phyloP scores from a whole-genome alignment of 352 stramenopile genomes.

The Pythium folliculosum region DNA sequence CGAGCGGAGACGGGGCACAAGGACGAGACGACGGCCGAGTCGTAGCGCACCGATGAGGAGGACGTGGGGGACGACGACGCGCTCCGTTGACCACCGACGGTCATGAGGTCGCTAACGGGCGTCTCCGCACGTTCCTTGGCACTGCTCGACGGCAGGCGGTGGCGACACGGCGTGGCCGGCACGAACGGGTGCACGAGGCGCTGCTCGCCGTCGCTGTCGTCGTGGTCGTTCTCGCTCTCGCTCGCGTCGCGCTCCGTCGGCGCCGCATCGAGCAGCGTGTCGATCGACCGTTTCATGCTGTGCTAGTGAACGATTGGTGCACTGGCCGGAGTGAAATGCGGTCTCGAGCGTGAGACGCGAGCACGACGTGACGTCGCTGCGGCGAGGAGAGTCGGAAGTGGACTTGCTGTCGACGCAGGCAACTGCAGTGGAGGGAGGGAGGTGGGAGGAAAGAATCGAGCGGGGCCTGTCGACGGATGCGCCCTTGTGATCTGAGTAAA shows the following conservation, averaged over 20 bases:
- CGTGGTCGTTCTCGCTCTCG: slow-evolving; percentile 8
- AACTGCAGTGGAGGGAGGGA: not conserved
- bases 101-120: no score
- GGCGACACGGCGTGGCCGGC: slow-evolving; percentile 6
- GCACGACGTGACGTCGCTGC: not conserved
- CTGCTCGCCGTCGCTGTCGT: slow-evolving; percentile 14
- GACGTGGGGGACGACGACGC: not conserved
- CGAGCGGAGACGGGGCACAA: slow-evolving; percentile 14
- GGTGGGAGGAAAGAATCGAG: no score
- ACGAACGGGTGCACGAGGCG: slow-evolving; percentile 21
- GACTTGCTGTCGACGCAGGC: not conserved
- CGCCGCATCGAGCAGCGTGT: slow-evolving; percentile 1
- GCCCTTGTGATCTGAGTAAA: slow-evolving; percentile 21
- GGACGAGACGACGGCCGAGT: not conserved
- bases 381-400: slow-evolving; percentile 12
- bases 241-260: not conserved
- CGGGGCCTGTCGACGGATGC: not conserved
- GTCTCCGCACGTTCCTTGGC: no score
- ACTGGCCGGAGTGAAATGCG: not conserved
- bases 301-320: not conserved
- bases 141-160: not conserved
- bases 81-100: not conserved
- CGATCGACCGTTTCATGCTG: slow-evolving; percentile 30
- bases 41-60: not conserved
- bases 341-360: no score